Evolutionary conservation across 164 flowering plant genomes (phyloP), one percentile per base, ranked within the genome.

Genomic region (Vitis vinifera): DNA sequence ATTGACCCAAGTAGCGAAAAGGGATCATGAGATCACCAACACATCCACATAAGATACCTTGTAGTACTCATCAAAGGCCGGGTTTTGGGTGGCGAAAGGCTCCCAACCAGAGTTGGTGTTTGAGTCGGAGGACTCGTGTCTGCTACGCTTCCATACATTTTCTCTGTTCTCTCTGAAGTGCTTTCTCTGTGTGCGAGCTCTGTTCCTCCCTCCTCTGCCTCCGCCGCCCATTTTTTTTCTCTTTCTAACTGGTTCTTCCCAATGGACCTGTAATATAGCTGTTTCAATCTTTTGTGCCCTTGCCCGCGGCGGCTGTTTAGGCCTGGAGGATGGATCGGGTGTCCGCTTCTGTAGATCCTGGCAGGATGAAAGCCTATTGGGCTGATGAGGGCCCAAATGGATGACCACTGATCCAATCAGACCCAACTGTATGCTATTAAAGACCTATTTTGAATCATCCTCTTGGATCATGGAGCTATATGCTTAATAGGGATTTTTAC

Each of bases 61-160:
- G 83, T 96, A 96, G 68, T 96, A 96, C 1, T 89, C 92, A 52
- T 89, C 89, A 73, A 96, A 96, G 58, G 87, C 84, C 0, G 84
- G 67, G 78, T 89, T 96, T 61, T 91, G 84, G 57, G 88, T 87
- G 51, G 85, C 80, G 63, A 96, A 86, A 8, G 97, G 92, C 70
- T 87, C 80, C 98, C 97, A 95, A 55, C 10, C 51, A 15, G 48
- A 17, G 50, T 65, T 49, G 60, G 67, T 48, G 23, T 70, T 70
- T 6, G 77, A 49, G 9, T 48, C 62, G 10, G 72, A 58, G 66
- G 77, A 52, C 44, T 83, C 90, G 5, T 90, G 60, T 69, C 76
- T 86, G 57, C 74, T 62, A 51, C 80, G 86, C 76, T 87, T 90
- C 98, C 99, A 93, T 0, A 87, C 93, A 65, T 94, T 91, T 58